phyloP scores from a whole-genome alignment of 148 eudicot genomes.

The Hydrangea macrophylla region DNA sequence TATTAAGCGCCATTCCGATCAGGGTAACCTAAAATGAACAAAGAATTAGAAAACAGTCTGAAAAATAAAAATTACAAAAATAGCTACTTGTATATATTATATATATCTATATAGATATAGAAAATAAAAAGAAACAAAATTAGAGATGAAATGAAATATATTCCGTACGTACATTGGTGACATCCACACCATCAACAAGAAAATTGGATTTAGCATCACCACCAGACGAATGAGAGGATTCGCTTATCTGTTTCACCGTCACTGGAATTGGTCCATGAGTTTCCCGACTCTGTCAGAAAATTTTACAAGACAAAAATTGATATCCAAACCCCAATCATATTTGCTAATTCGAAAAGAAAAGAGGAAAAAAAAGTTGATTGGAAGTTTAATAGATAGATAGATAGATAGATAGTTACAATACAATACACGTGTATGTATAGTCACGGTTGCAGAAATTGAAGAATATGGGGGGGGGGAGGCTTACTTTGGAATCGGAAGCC shows the following conservation, averaged over 20 bases:
- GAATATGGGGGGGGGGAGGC: slow-evolving; percentile 50
- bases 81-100: not conserved
- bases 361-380: not conserved
- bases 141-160: not conserved
- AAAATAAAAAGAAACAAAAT: not conserved
- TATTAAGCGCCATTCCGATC: slow-evolving; percentile 49
- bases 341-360: not conserved
- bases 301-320: not conserved
- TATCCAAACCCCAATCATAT: not conserved
- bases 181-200: slow-evolving; percentile 59
- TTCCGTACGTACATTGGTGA: slow-evolving; percentile 43
- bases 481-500: slow-evolving; percentile 31
- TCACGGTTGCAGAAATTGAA: not conserved
- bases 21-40: slow-evolving; percentile 42
- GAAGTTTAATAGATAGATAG: too few species aligned
- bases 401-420: too few species aligned
- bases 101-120: not conserved
- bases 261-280: slow-evolving; percentile 56
- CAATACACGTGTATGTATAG: too few species aligned
- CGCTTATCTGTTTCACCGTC: slow-evolving; percentile 80
- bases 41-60: slow-evolving; percentile 4
- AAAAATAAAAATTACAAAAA: not conserved
- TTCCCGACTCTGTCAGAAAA: slow-evolving; percentile 50
- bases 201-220: slow-evolving; percentile 61
- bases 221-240: slow-evolving; percentile 59